A percentile compares a stretch with the other conserved stretches of the same genome.
phyloP scores from a whole-genome alignment of 257 asterid genomes.

The Nicotiana sylvestris region DNA sequence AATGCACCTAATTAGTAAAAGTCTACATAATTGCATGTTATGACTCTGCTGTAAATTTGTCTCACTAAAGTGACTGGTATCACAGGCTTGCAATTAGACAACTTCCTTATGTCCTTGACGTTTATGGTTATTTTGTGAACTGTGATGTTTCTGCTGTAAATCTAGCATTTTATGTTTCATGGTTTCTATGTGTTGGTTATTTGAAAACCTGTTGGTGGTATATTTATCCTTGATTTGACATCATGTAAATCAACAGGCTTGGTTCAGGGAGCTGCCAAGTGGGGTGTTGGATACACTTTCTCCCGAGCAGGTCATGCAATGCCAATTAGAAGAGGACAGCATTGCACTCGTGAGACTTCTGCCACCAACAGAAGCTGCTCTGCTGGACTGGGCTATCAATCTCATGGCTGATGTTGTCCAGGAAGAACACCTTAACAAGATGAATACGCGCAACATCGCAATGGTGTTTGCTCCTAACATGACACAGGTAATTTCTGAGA shows the following conservation, averaged over 20 bases:
- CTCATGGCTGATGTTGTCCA: constrained; percentile 95
- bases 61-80: neutral
- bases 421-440: constrained; percentile 77
- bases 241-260: constrained; percentile 52
- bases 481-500: constrained; percentile 64
- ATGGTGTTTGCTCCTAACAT: constrained; percentile 99
- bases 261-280: constrained; percentile 96
- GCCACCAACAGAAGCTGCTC: constrained; percentile 79
- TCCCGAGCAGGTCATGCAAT: constrained; percentile 86
- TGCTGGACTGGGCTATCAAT: constrained; percentile 88
- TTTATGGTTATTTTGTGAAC: neutral
- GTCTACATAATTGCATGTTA: too few relatives aligned
- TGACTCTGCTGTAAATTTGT: neutral
- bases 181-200: neutral
- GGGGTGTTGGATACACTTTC: constrained; percentile 93
- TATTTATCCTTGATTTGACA: neutral
- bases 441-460: constrained; percentile 90
- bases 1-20: too few relatives aligned
- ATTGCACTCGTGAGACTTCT: constrained; percentile 68
- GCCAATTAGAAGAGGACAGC: constrained; percentile 84
- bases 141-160: neutral
- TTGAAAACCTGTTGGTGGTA: neutral
- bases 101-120: neutral
- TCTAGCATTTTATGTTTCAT: neutral
- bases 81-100: neutral